Conservation (phyloP, 768 basidiomycete species). For the Boletus rubropictus region DNA sequence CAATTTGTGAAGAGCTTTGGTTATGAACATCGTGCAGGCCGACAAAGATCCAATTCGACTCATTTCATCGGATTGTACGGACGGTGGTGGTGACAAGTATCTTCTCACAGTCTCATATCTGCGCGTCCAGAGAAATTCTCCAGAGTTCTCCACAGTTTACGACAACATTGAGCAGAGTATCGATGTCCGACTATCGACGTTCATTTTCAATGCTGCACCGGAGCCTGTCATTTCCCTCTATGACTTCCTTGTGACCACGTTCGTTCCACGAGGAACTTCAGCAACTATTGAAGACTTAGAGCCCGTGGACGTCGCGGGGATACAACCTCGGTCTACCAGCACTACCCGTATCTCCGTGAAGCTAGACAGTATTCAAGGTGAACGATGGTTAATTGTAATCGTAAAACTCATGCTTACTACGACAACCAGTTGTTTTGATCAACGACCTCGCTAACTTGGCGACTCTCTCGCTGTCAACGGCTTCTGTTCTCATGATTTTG, state of each 20-base stretch:
- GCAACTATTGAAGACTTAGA: slow-evolving; percentile 9
- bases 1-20: slow-evolving; percentile 50
- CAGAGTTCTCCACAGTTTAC: slow-evolving; percentile 73
- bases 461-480: slow-evolving; percentile 85
- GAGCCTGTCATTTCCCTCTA: slow-evolving; percentile 88
- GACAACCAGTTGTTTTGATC: slow-evolving; percentile 61
- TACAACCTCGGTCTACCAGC: slow-evolving; percentile 26
- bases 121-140: slow-evolving; percentile 77
- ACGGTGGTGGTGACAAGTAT: slow-evolving; percentile 45
- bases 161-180: slow-evolving; percentile 87
- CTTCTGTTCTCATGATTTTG: slow-evolving; percentile 75
- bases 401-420: slow-evolving; percentile 8
- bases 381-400: slow-evolving; percentile 13
- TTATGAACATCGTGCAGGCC: slow-evolving; percentile 66
- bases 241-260: slow-evolving; percentile 97
- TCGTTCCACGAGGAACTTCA: slow-evolving; percentile 48
- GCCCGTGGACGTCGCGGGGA: not conserved
- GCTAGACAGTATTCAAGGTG: slow-evolving; percentile 79
- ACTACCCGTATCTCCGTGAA: slow-evolving; percentile 81
- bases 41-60: slow-evolving; percentile 51
- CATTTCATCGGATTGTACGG: slow-evolving; percentile 52
- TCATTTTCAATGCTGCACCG: slow-evolving; percentile 83
- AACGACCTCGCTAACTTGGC: slow-evolving; percentile 68
- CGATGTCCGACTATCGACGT: slow-evolving; percentile 82
- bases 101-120: slow-evolving; percentile 75